Percentiles rank a stretch among this genome's conserved stretches.
phyloP scores from a whole-genome alignment of 225 moss, liverwort and hornwort species.

The Marchantia paleacea region DNA sequence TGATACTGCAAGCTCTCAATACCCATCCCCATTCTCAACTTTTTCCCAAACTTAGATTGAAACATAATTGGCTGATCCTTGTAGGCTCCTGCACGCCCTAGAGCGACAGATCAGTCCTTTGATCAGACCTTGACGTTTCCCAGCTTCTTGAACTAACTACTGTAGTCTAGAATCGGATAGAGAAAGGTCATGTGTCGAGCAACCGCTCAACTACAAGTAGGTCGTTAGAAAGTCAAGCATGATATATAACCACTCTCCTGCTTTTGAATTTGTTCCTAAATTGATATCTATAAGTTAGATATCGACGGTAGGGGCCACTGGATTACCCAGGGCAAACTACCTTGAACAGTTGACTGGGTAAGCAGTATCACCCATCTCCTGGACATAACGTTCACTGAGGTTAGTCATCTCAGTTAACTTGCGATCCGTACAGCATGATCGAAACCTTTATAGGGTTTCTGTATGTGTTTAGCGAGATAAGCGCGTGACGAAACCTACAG shows the following conservation, averaged over 20 bases:
- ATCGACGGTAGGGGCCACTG: not conserved
- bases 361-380: not conserved
- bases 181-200: no score
- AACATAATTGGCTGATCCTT: no score
- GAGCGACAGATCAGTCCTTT: no score
- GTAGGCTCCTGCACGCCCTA: no score
- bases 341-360: not conserved
- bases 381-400: not conserved
- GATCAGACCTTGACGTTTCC: no score
- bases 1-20: no score
- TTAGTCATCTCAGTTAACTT: not conserved
- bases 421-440: not conserved
- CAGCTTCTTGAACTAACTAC: no score
- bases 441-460: not conserved
- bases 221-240: not conserved
- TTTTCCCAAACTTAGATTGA: no score
- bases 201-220: not conserved
- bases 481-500: not conserved
- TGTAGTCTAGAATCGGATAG: no score
- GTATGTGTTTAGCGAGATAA: not conserved
- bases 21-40: no score
- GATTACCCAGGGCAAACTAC: not conserved
- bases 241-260: not conserved
- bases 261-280: not conserved
- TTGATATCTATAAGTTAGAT: not conserved